Conservation (phyloP, 345 rosid species). For the Barbarea vulgaris region DNA sequence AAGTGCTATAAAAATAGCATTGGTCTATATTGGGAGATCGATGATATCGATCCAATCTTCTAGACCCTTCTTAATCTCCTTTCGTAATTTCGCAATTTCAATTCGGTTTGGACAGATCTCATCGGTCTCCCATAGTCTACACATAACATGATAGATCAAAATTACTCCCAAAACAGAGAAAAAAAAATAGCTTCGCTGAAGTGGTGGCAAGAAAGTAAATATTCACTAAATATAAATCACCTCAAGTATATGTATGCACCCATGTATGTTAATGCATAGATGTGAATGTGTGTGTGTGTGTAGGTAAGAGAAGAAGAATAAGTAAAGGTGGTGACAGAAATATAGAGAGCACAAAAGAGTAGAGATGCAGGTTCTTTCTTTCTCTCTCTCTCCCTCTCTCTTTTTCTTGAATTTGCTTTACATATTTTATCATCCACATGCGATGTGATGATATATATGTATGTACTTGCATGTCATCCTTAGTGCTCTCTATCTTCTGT, state of each 20-base stretch:
- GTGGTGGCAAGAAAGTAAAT: not conserved
- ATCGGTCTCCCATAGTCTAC: too few relatives aligned
- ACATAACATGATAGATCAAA: not conserved
- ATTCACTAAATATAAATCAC: not conserved
- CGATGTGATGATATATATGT: constrained; percentile 43
- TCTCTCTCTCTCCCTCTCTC: not conserved
- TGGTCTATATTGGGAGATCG: too few relatives aligned
- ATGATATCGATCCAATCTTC: too few relatives aligned
- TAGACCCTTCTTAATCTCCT: too few relatives aligned
- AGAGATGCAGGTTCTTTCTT: constrained; percentile 39
- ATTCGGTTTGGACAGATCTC: too few relatives aligned
- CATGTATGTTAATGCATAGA: constrained; percentile 18
- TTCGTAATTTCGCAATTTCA: too few relatives aligned
- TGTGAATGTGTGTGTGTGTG: not conserved
- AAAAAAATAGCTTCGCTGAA: not conserved
- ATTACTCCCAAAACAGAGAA: not conserved
- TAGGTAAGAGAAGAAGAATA: constrained; percentile 11
- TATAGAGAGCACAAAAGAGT: constrained; percentile 86
- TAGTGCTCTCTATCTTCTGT: constrained; percentile 99
- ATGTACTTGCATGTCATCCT: constrained; percentile 63
- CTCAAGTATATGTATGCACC: not conserved
- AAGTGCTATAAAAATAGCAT: not conserved
- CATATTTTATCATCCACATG: constrained; percentile 10
- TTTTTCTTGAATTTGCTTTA: constrained; percentile 9
- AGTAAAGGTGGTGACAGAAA: constrained; percentile 77